Percentiles rank a stretch among this genome's conserved stretches.
Evolutionary conservation across 2,329 filamentous ascomycete genomes (phyloP).

Genomic region (Diplodia scrobiculata): DNA sequence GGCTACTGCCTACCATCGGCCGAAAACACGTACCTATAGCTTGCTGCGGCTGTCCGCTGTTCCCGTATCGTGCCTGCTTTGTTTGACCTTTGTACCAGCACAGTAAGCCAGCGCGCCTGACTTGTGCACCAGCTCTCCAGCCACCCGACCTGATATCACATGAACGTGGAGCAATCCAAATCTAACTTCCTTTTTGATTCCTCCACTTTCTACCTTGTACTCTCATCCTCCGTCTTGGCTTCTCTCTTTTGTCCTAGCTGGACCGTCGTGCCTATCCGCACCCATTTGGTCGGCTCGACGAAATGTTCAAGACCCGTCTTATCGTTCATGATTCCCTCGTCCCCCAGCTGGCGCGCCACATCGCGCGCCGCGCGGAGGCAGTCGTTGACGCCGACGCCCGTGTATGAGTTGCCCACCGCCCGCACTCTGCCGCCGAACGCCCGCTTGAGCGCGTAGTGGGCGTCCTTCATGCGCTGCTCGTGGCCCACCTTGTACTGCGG

Average conservation of each 20-base stretch:
- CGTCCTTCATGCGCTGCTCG: constrained; percentile 59
- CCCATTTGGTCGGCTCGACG: constrained; percentile 31
- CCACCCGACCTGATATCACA: too few relatives aligned
- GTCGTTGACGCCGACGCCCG: constrained; percentile 55
- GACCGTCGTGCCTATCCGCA: constrained; percentile 8
- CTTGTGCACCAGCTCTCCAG: too few relatives aligned
- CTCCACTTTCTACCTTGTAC: background rate
- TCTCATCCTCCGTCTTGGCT: constrained; percentile 5
- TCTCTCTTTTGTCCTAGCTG: background rate
- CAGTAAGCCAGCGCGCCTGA: background rate
- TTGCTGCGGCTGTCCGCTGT: background rate
- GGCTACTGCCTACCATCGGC: background rate
- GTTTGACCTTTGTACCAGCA: background rate
- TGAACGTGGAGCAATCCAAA: background rate
- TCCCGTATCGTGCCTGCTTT: background rate
- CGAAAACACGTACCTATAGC: background rate
- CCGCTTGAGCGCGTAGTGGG: constrained; percentile 58
- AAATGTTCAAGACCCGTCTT: constrained; percentile 47
- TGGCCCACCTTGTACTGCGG: constrained; percentile 89
- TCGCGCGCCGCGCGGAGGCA: constrained; percentile 59
- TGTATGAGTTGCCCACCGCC: constrained; percentile 57
- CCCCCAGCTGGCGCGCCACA: constrained; percentile 48
- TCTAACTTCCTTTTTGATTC: background rate
- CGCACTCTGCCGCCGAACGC: constrained; percentile 65
- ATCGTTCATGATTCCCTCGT: constrained; percentile 36